A percentile compares a stretch with the other conserved stretches of the same genome.
phyloP scores from a whole-genome alignment of 2,329 filamentous ascomycete species.

The Fusarium albidum region DNA sequence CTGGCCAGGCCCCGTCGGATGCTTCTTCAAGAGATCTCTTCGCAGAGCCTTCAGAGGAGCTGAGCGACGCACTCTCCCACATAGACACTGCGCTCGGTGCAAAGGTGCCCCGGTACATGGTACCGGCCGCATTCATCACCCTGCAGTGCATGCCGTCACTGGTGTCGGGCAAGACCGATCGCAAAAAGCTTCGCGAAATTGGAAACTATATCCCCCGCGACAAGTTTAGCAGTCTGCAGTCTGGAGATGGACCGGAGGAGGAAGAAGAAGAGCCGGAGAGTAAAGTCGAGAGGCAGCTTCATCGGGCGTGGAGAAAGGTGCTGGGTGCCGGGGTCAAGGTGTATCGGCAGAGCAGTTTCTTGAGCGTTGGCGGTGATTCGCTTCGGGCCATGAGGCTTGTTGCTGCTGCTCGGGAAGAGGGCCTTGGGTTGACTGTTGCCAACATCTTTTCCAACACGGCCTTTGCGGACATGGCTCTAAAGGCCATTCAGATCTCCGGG shows the following conservation, averaged over 20 bases:
- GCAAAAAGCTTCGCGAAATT: conserved; percentile 57
- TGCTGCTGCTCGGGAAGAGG: conserved; percentile 49
- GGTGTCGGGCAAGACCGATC: conserved; percentile 59
- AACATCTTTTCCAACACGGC: conserved; percentile 55
- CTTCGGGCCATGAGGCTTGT: conserved; percentile 61
- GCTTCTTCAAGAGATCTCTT: conserved; percentile 23
- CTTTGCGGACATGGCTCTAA: conserved; percentile 53
- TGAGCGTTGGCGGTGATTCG: conserved; percentile 59
- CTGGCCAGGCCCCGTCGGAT: not conserved
- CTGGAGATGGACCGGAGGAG: conserved; percentile 33
- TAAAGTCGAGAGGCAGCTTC: conserved; percentile 48
- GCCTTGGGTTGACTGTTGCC: conserved; percentile 53
- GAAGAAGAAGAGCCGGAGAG: conserved; percentile 49
- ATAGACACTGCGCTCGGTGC: conserved; percentile 45
- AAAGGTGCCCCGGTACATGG: conserved; percentile 55
- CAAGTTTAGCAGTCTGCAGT: conserved; percentile 46
- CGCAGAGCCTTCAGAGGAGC: conserved; percentile 43
- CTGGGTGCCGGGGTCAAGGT: conserved; percentile 47
- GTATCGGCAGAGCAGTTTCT: conserved; percentile 54
- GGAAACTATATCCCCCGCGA: conserved; percentile 52
- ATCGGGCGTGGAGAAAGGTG: conserved; percentile 48
- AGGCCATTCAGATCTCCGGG: conserved; percentile 33
- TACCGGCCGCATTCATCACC: conserved; percentile 57
- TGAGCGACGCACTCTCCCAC: conserved; percentile 41
- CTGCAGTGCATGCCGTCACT: conserved; percentile 55